Conservation (phyloP, 2,329 filamentous ascomycete genomes). For the Neophaeococcomyces aloes region DNA sequence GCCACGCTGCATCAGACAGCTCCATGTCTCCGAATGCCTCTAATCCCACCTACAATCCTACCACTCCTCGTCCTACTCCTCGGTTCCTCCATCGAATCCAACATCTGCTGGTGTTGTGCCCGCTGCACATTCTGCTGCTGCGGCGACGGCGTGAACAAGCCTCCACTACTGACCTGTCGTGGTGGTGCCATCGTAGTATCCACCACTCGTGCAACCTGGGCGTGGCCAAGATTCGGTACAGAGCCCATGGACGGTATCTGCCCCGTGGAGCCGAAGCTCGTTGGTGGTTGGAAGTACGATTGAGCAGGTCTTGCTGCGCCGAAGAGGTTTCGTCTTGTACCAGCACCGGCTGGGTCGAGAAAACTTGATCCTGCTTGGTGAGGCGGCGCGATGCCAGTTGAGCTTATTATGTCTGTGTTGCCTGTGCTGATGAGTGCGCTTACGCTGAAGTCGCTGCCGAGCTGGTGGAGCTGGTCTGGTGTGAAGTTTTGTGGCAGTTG, state of each 20-base stretch:
- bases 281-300: background rate
- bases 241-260: background rate
- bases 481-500: constrained; percentile 1
- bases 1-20: background rate
- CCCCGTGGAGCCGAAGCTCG: background rate
- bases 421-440: constrained; percentile 9
- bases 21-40: constrained; percentile 26
- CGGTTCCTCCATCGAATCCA: background rate
- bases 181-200: background rate
- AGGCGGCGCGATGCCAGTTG: background rate
- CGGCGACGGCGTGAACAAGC: constrained; percentile 8
- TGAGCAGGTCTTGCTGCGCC: constrained; percentile 1
- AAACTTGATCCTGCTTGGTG: constrained; percentile 2
- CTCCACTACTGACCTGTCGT: constrained; percentile 9
- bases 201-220: background rate
- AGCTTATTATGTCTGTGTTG: constrained; percentile 27
- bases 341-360: constrained; percentile 10
- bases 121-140: constrained; percentile 6
- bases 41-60: constrained; percentile 6
- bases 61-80: constrained; percentile 12
- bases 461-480: constrained; percentile 2
- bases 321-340: constrained; percentile 10
- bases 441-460: constrained; percentile 3
- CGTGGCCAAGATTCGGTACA: background rate
- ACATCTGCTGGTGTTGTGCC: background rate